Conservation (phyloP, 192 early-diverging fungal genomes). For the Backusella psychrophila region DNA sequence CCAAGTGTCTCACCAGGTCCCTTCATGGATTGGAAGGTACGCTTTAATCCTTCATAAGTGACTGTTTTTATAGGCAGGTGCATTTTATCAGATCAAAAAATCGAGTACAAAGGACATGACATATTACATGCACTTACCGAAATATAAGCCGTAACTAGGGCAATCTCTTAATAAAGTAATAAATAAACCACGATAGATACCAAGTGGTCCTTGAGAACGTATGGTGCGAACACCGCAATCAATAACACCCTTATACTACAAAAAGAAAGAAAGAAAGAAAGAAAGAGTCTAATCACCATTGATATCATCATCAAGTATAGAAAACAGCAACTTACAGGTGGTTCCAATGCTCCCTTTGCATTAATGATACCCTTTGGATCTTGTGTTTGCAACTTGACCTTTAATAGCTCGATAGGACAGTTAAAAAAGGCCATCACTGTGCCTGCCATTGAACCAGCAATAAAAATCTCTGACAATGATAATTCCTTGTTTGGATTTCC, state of each 20-base stretch:
- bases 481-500: slow-evolving; percentile 40
- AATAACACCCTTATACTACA: slow-evolving; percentile 83
- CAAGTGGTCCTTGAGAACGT: slow-evolving; percentile 69
- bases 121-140: slow-evolving; percentile 49
- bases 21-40: slow-evolving; percentile 56
- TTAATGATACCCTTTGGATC: slow-evolving; percentile 32
- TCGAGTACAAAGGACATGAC: too few species aligned
- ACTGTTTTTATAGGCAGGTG: slow-evolving; percentile 11
- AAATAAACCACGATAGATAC: slow-evolving; percentile 86
- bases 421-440: slow-evolving; percentile 69
- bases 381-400: slow-evolving; percentile 70
- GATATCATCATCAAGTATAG: too few species aligned
- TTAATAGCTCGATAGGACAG: slow-evolving; percentile 65
- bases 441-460: slow-evolving; percentile 59
- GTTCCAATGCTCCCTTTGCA: slow-evolving; percentile 26
- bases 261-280: neutral
- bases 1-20: slow-evolving; percentile 52
- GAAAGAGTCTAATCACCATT: too few species aligned
- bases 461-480: slow-evolving; percentile 45
- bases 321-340: slow-evolving; percentile 24
- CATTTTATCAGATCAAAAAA: too few species aligned
- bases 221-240: slow-evolving; percentile 81
- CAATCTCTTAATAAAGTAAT: slow-evolving; percentile 91
- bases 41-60: slow-evolving; percentile 84
- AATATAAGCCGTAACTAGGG: slow-evolving; percentile 93